Conservation (phyloP, 305 asterid genomes). For the Rubia tinctorum region DNA sequence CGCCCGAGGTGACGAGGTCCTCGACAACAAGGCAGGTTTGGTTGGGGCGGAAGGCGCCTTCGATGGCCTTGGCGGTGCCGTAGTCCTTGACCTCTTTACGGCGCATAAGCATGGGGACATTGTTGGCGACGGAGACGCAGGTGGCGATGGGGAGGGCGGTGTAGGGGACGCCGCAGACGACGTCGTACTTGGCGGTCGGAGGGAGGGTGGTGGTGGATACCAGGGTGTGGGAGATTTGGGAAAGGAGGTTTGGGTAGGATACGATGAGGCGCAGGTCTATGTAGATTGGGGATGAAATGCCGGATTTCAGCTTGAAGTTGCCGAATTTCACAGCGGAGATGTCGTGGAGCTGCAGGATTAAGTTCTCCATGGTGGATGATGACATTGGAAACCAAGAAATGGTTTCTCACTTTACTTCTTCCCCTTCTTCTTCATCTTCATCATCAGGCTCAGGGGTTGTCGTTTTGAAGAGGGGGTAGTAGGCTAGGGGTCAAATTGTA, state of each 20-base stretch:
- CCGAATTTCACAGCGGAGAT: slow-evolving; percentile 93
- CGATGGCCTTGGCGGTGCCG: slow-evolving; percentile 87
- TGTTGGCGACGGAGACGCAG: slow-evolving; percentile 55
- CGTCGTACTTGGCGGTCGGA: slow-evolving; percentile 55
- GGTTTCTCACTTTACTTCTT: too few relatives aligned
- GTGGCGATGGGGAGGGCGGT: slow-evolving; percentile 97
- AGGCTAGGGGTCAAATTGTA: too few relatives aligned
- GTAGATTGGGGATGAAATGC: slow-evolving; percentile 87
- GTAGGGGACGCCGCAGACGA: slow-evolving; percentile 93
- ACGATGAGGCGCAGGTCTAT: slow-evolving; percentile 91
- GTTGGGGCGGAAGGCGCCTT: slow-evolving; percentile 58
- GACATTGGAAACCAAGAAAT: slow-evolving; percentile 1
- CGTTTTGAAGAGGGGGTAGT: too few relatives aligned
- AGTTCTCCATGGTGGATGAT: slow-evolving; percentile 57
- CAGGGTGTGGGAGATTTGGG: slow-evolving; percentile 68
- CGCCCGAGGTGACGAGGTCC: slow-evolving; percentile 94
- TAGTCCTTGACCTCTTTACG: slow-evolving; percentile 95
- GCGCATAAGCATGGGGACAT: slow-evolving; percentile 92
- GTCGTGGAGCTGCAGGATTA: slow-evolving; percentile 80
- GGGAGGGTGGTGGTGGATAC: slow-evolving; percentile 46
- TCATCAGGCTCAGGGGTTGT: too few relatives aligned
- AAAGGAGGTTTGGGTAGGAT: slow-evolving; percentile 80
- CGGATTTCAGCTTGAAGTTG: slow-evolving; percentile 85
- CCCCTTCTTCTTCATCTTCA: background rate
- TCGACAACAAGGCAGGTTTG: slow-evolving; percentile 77